These are phyloP conservation scores for Durotheca rogersii DNA, from an alignment of 495 filamentous ascomycete genomes.

Conservation along the genomic window DNA sequence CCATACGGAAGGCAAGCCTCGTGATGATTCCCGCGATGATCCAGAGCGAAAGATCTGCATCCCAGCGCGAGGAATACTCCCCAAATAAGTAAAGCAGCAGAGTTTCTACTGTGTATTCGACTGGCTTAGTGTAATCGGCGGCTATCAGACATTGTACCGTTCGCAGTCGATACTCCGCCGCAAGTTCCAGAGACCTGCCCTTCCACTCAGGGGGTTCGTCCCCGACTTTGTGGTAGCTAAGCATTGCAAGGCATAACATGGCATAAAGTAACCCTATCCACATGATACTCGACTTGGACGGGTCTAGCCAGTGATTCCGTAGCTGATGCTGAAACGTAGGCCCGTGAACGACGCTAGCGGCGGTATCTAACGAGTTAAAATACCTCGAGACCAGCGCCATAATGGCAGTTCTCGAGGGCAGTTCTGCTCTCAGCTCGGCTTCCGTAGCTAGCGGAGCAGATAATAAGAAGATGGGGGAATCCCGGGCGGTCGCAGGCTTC, in stretches of 20 bases:
- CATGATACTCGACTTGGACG: conserved; percentile 72
- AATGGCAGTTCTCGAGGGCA: conserved; percentile 78
- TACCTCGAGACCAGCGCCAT: conserved; percentile 76
- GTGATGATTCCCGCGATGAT: conserved; percentile 77
- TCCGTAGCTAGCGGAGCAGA: conserved; percentile 67
- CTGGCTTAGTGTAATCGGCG: conserved; percentile 87
- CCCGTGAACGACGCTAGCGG: conserved; percentile 74
- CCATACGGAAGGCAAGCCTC: conserved; percentile 89
- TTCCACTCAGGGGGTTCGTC: conserved; percentile 88
- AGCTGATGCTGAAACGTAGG: conserved; percentile 86
- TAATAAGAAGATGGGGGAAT: conserved; percentile 73
- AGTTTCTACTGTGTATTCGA: conserved; percentile 84
- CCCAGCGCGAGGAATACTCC: conserved; percentile 74
- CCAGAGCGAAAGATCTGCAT: conserved; percentile 81
- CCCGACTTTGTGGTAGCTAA: conserved; percentile 84
- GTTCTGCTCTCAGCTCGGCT: conserved; percentile 71
- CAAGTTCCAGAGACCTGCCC: conserved; percentile 71
- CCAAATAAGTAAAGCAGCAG: conserved; percentile 82
- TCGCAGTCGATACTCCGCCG: conserved; percentile 72
- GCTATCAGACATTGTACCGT: conserved; percentile 85
- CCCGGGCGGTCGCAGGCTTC: conserved; percentile 56
- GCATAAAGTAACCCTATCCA: conserved; percentile 90
- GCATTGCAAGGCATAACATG: conserved; percentile 85
- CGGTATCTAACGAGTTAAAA: conserved; percentile 59
- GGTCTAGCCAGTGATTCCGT: conserved; percentile 84